Base-by-base conservation (phyloP, 768 basidiomycete genomes). In the Pleurotus platypus region DNA sequence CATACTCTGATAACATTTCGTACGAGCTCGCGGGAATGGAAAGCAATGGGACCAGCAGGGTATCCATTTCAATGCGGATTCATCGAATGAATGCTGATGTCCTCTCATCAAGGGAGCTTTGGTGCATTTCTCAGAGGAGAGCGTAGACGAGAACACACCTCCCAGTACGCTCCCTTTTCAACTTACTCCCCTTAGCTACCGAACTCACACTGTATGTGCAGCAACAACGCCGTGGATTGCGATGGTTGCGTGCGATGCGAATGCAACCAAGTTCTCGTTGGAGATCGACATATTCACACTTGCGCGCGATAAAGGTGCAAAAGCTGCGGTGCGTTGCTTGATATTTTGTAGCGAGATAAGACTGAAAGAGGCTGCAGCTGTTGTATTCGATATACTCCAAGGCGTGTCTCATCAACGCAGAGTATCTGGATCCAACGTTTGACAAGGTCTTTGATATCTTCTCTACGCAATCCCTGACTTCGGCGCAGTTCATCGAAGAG, bases 191-290 rank as follows among this genome's bases (percentile, higher is more conserved):
- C 49, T 3, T 24, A 62, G 61, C 49, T 55, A 51, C 53, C 58
- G 51, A 7, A 11, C n/a, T 43, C 22, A 38, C 63, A 40, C 43
- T 51, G 62, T 22, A 55, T 65, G 63, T 58, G 37, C 66, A 81
- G 88, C 90, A 2, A 76, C 73, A 4, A 91, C 93, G 0, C 92
- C 94, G 3, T 97, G 94, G 93, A 89, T 97, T 63, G 94, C 94
- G 11, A 78, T 94, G 61, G 81, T 97, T 49, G 81, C 85, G 2
- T 96, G 94, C 69, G 93, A 95, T 65, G 65, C 67, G 56, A 94
- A 94, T 68, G 78, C 86, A 15, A 90, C 90, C 13, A 72, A 80
- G 58, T 75, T 82, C 2, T 84, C 85, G 1, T 67, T 75, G 63
- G 75, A 81, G 2, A 68, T 75, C 48, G 94, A 97, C 67, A 81